Evolutionary conservation across 2,329 filamentous ascomycete genomes (phyloP).

Genomic region (Aspergillus quadrilineatus): DNA sequence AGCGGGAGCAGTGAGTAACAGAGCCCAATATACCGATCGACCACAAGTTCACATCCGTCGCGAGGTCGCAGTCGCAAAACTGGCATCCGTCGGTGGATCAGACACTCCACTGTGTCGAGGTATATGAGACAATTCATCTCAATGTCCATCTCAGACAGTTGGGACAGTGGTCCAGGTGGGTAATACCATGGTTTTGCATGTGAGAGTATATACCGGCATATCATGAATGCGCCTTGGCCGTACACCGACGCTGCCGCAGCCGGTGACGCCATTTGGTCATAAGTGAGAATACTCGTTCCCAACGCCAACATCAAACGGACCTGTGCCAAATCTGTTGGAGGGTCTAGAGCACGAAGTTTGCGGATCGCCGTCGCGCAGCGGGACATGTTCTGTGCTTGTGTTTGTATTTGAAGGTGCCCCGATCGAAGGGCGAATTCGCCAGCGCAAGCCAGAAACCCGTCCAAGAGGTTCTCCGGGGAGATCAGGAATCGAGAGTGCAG

Average conservation of each 20-base stretch:
- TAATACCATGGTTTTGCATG: neutral
- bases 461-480: neutral
- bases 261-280: neutral
- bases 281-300: neutral
- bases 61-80: neutral
- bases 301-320: neutral
- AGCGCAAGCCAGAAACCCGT: neutral
- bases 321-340: neutral
- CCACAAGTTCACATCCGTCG: neutral
- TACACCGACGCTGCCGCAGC: neutral
- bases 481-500: neutral
- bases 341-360: neutral
- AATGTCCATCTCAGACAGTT: neutral
- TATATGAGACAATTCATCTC: neutral
- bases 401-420: neutral
- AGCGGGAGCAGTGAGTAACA: neutral
- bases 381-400: neutral
- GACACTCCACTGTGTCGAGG: neutral
- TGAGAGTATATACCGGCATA: neutral
- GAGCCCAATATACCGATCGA: neutral
- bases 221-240: neutral
- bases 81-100: neutral
- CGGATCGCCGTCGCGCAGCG: neutral
- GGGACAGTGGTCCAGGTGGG: neutral
- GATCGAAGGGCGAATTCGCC: neutral